Evolutionary conservation across 495 filamentous ascomycete species (phyloP).

Genomic region (Aspergillus taichungensis): DNA sequence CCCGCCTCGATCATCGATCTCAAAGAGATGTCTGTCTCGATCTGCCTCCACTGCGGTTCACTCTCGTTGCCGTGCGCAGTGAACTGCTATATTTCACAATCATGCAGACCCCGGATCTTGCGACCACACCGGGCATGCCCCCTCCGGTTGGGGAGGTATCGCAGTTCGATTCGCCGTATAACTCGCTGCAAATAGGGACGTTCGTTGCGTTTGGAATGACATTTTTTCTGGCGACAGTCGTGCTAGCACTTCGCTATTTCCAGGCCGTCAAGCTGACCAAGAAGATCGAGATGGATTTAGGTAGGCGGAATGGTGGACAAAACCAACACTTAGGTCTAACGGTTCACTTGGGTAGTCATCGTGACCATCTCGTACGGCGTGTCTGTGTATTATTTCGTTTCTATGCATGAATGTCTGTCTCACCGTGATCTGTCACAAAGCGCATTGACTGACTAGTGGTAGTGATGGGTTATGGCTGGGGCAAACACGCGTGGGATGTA

Average conservation of each 20-base stretch:
- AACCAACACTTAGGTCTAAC: no score
- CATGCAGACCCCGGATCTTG: not conserved
- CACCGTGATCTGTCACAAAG: no score
- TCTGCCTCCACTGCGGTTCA: no score
- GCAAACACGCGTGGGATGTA: constrained; percentile 16
- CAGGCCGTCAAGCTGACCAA: constrained; percentile 17
- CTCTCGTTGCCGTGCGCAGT: no score
- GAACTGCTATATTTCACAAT: no score
- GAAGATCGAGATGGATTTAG: constrained; percentile 12
- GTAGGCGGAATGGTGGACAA: no score
- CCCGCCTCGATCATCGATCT: no score
- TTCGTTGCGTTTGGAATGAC: constrained; percentile 10
- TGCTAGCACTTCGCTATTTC: constrained; percentile 11
- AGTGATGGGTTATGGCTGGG: constrained; percentile 15
- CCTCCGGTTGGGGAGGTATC: constrained; percentile 12
- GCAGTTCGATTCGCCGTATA: constrained; percentile 11
- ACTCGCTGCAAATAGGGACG: constrained; percentile 13
- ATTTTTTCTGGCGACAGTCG: constrained; percentile 8
- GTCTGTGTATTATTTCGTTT: constrained; percentile 9
- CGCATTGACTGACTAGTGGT: not conserved
- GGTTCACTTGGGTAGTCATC: not conserved
- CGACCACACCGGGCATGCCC: constrained; percentile 11
- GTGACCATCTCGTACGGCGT: constrained; percentile 13
- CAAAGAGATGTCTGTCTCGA: no score
- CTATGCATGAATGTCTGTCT: constrained; percentile 8